Base-by-base conservation (phyloP, 2,329 filamentous ascomycete genomes). In the Akanthomyces uredinophilus region DNA sequence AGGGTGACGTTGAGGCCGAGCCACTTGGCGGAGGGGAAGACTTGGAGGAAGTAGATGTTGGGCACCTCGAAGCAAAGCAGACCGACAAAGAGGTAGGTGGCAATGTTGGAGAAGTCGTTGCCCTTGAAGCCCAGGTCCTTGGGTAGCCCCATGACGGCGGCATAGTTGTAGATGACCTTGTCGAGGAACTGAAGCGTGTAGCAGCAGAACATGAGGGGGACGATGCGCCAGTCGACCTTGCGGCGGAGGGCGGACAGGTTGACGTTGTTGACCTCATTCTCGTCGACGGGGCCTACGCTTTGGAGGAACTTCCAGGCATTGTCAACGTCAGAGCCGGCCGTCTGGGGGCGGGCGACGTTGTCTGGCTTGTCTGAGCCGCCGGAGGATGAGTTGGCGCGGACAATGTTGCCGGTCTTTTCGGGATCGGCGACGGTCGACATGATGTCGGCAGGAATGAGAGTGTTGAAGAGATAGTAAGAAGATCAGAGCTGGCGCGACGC, bases 131-230 rank as follows among this genome's bases (percentile, higher is more conserved):
- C 8, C 7, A 86, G 76, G 62, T 87, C 84, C 56, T 78, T 71
- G 24, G 72, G 75, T 8, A 90, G 70, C 3, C 85, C 85, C 86
- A 89, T 89, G 57, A 89, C 84, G 63, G 82, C 83, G 20, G 84
- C 85, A 68, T 89, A 89, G 67, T 87, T 87, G 50, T 87, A 78
- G 32, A 84, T 79, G 64, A 87, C 82, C 72, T 88, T 88, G 75
- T 87, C 85, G 50, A 87, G 75, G 66, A 86, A 86, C 67, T 87
- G 84, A 73, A 87, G 78, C n/a, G 81, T 81, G 68, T 87, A 87
- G 68, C 80, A 83, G 50, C 78, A 72, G 64, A 87, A 86, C 82
- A 87, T 85, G 59, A 87, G 75, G 0, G 85, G 85, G 39, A 87
- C 76, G 59, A 87, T 83, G 54, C 77, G 80, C 74, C 75, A 81